Base-by-base conservation (phyloP, 148 eudicot species). In the Arctostaphylos glauca region DNA sequence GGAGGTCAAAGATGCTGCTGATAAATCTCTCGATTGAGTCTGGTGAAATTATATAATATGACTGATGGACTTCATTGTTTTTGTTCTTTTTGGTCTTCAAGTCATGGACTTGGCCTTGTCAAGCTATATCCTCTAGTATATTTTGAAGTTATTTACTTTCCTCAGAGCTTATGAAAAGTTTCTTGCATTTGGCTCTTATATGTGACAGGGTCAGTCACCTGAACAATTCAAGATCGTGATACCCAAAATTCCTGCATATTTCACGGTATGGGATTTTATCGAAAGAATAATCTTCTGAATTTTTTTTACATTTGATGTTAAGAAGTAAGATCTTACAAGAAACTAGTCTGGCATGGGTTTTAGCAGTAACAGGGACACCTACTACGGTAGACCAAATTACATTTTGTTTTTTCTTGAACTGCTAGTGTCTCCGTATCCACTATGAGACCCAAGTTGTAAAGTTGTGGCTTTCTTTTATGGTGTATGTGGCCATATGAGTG, bases 171-270 rank as follows among this genome's bases (percentile, higher is more conserved):
- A 72, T 16, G 43, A 68, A 31, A 67, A 67, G 50, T 76, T 80
- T 21, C 80, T 72, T 23, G 16, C 18, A 23, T 68, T 74, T 81
- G 74, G 38, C 48, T 47, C 43, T 78, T 81, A 54, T 60, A 54
- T 64, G 76, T 68, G 38, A 55, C 58, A 96, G 98, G 95, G 89
- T 83, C 89, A 89, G 81, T 82, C 92, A 85, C 90, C 98, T 58
- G 91, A 83, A 85, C 98, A 96, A 78, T 96, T 96, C 96, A 93
- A 90, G 88, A 94, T 96, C 83, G 84, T 75, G 81, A 96, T 96
- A 84, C 98, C 98, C 49, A 96, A 89, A 89, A 94, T 96, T 84
- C 98, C 98, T 72, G 97, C 98, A 79, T 96, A 96, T 90, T 96
- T 96, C 86, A 94, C 98, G 86, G 98, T 96, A 87, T 67, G 90